Percentiles rank a stretch among this genome's conserved stretches.
Conservation (phyloP, 176 grass and related monocot species). For the Cocos nucifera region DNA sequence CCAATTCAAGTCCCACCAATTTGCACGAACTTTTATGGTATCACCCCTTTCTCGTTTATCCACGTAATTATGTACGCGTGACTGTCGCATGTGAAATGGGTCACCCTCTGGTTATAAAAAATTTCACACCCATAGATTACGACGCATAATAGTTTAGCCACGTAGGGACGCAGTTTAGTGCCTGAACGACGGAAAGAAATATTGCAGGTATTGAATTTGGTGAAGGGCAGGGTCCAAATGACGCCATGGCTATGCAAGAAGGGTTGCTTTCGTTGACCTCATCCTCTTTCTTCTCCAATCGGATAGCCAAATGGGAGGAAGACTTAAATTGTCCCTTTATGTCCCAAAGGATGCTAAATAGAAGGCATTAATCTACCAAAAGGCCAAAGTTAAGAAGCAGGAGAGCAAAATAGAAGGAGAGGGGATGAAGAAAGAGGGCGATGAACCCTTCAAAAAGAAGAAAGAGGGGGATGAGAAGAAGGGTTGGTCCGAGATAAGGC, state of each 20-base stretch:
- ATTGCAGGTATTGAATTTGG: background rate
- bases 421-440: background rate
- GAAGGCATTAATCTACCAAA: too few species aligned
- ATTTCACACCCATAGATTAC: background rate
- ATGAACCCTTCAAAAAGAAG: background rate
- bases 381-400: too few species aligned
- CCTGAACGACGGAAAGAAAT: background rate
- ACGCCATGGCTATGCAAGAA: background rate
- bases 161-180: background rate
- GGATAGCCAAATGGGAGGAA: background rate
- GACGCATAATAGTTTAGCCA: background rate
- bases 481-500: slow-evolving; percentile 46
- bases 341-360: too few species aligned
- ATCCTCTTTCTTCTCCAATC: background rate
- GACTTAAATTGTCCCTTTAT: too few species aligned
- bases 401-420: background rate
- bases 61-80: too few species aligned
- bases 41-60: too few species aligned
- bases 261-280: too few species aligned
- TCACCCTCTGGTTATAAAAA: too few species aligned
- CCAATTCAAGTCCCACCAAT: too few species aligned
- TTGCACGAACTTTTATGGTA: too few species aligned
- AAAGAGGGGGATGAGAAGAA: slow-evolving; percentile 1
- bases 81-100: too few species aligned
- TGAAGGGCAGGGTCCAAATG: background rate